These are phyloP conservation scores for Neoboletus magnificus DNA, from an alignment of 768 basidiomycete species.

Conservation along the genomic window DNA sequence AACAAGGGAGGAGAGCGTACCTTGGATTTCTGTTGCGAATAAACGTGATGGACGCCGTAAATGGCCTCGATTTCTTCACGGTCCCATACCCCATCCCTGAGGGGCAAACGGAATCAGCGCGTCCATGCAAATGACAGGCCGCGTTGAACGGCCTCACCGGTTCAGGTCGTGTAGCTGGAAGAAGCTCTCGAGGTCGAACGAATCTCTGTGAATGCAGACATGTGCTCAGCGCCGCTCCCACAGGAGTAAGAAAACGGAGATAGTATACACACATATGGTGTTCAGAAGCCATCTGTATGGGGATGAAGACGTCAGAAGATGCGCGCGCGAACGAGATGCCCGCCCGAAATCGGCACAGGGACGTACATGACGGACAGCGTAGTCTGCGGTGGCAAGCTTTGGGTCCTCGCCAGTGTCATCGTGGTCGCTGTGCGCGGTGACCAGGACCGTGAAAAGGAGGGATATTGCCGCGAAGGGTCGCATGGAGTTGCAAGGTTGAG, in stretches of 20 bases:
- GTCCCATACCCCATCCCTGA: conserved; percentile 79
- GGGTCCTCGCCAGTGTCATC: conserved; percentile 55
- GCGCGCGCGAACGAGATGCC: not conserved
- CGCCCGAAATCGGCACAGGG: conserved; percentile 5
- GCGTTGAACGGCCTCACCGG: conserved; percentile 41
- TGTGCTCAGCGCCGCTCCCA: not conserved
- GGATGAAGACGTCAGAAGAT: conserved; percentile 14
- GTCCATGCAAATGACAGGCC: not conserved
- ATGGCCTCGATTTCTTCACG: conserved; percentile 89
- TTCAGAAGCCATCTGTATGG: conserved; percentile 75
- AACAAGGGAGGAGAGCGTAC: conserved; percentile 26
- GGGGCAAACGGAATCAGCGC: not conserved
- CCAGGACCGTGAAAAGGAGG: conserved; percentile 34
- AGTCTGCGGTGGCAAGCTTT: conserved; percentile 47
- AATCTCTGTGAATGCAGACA: conserved; percentile 51
- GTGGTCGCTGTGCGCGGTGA: conserved; percentile 62
- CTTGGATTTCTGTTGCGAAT: conserved; percentile 78
- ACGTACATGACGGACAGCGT: conserved; percentile 90
- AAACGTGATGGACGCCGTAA: conserved; percentile 93
- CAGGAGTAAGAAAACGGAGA: not conserved
- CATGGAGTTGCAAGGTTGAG: conserved; percentile 37
- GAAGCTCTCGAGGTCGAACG: conserved; percentile 84
- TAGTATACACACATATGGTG: conserved; percentile 68
- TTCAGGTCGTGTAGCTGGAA: conserved; percentile 95
- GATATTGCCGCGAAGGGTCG: conserved; percentile 43